Evolutionary conservation across 2,329 filamentous ascomycete genomes (phyloP), one percentile per base, ranked within the genome.

Genomic region (Xylariaceae sp.): DNA sequence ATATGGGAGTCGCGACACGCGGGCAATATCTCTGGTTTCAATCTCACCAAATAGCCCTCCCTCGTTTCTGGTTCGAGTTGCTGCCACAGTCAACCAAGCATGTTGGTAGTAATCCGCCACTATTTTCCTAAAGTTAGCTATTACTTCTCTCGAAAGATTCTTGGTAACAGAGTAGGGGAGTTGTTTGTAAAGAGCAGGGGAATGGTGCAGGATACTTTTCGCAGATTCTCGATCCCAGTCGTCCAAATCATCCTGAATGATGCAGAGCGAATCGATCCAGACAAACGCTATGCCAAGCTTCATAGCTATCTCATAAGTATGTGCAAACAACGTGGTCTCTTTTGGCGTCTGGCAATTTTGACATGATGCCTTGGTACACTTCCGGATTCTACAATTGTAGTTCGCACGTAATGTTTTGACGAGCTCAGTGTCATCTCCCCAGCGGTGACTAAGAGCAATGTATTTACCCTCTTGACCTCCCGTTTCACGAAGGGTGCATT

Each of bases 71-170:
- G 35, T 38, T 10, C 43, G 36, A 12, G 52, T 52, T 4, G 46
- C 46, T 2, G 45, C 49, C 6, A 52, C 32, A 1, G 45, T 49
- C 4, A 54, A 30, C 48, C 52, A 54, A 3, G 49, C 48, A 15
- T 49, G 31, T n/a, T 54, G 49, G 44, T 52, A 52, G 18, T 49
- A 47, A 14, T 51, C 48, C 3, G 48, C 52, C 43, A 54, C 51
- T 27, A 27, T 27, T 5, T 27, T 7, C 22, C 7, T 7, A 27
- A 27, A 5, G 22, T 27, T 27, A 27, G 22, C 7, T 27, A 27
- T 27, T 27, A 7, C 7, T 5, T 27, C 22, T 27, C 7, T 27
- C 22, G 22, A 5, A 27, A 4, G 22, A 27, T 27, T 27, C 4
- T 27, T 4, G 22, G 7, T 5, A 27, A 27, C 7, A 7, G 22